A percentile compares a stretch with the other conserved stretches of the same genome.
These are phyloP conservation scores for Teunomyces pallodes DNA, from an alignment of 805 yeast genomes.

Conservation along the genomic window DNA sequence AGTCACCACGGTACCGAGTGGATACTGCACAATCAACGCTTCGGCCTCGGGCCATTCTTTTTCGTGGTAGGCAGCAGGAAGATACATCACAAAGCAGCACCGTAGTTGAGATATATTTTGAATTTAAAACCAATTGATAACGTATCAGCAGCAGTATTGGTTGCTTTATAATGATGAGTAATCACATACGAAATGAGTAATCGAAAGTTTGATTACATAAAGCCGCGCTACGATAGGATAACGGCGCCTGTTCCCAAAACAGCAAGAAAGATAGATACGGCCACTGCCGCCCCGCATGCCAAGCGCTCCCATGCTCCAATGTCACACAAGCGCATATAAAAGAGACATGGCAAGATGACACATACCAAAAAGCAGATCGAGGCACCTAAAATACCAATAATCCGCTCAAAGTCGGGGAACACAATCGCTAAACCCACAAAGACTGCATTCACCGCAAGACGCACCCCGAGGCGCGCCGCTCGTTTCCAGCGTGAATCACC, in stretches of 20 bases:
- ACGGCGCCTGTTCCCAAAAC: slow-evolving; percentile 19
- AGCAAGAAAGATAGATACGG: slow-evolving; percentile 14
- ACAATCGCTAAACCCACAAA: slow-evolving; percentile 24
- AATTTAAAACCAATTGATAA: not conserved
- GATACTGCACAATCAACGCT: slow-evolving; percentile 43
- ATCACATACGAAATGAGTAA: no score
- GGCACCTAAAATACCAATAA: slow-evolving; percentile 41
- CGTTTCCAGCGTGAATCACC: no score
- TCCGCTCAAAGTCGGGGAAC: slow-evolving; percentile 38
- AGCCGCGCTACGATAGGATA: no score
- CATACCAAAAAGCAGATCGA: slow-evolving; percentile 43
- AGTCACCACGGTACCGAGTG: slow-evolving; percentile 50
- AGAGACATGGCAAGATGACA: slow-evolving; percentile 37
- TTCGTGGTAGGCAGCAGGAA: slow-evolving; percentile 31
- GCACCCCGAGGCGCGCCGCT: slow-evolving; percentile 6
- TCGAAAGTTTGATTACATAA: no score
- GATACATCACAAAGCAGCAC: slow-evolving; percentile 26
- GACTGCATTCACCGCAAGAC: slow-evolving; percentile 23
- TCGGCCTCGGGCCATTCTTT: slow-evolving; percentile 37
- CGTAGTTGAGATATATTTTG: not conserved
- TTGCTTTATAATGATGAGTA: no score
- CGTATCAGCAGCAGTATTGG: no score
- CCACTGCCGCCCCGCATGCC: slow-evolving; percentile 8
- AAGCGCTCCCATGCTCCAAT: slow-evolving; percentile 13
- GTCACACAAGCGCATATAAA: slow-evolving; percentile 28